phyloP scores from a whole-genome alignment of 768 basidiomycete species.

The Termitomyces bulborhizus region DNA sequence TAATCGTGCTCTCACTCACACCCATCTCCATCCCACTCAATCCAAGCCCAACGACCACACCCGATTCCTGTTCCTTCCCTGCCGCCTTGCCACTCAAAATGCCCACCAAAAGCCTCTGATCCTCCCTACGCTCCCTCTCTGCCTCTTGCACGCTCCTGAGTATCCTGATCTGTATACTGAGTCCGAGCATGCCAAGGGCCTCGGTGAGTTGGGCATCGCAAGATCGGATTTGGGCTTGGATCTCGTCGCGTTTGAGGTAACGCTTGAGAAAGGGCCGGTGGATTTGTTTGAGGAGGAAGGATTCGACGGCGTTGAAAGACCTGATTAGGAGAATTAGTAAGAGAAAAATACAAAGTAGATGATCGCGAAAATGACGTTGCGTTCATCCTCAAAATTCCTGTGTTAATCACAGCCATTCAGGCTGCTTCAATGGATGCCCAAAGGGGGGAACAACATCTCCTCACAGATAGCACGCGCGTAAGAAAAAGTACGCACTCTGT shows the following conservation, averaged over 20 bases:
- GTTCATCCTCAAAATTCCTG: too few species aligned
- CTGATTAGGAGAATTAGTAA: conserved; percentile 13
- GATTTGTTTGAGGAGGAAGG: conserved; percentile 52
- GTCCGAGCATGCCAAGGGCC: conserved; percentile 52
- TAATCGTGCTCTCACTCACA: neutral
- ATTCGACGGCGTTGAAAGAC: conserved; percentile 36
- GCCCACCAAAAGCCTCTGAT: conserved; percentile 25
- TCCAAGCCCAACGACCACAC: neutral
- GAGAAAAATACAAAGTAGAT: too few species aligned
- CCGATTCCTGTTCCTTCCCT: too few species aligned
- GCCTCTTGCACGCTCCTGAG: conserved; percentile 35
- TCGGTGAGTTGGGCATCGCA: conserved; percentile 53
- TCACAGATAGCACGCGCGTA: too few species aligned
- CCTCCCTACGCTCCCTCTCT: conserved; percentile 26
- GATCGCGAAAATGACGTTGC: too few species aligned
- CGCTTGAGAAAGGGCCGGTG: conserved; percentile 72
- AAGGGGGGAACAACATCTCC: too few species aligned
- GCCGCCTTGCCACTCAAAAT: conserved; percentile 13
- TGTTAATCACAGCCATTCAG: too few species aligned
- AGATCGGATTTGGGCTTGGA: conserved; percentile 40
- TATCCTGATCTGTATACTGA: conserved; percentile 51
- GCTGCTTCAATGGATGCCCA: too few species aligned
- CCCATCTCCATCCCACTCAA: neutral
- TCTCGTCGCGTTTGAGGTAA: conserved; percentile 72
- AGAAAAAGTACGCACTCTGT: conserved; percentile 31